phyloP scores from a whole-genome alignment of 441 rosid species.

The Breynia disticha region DNA sequence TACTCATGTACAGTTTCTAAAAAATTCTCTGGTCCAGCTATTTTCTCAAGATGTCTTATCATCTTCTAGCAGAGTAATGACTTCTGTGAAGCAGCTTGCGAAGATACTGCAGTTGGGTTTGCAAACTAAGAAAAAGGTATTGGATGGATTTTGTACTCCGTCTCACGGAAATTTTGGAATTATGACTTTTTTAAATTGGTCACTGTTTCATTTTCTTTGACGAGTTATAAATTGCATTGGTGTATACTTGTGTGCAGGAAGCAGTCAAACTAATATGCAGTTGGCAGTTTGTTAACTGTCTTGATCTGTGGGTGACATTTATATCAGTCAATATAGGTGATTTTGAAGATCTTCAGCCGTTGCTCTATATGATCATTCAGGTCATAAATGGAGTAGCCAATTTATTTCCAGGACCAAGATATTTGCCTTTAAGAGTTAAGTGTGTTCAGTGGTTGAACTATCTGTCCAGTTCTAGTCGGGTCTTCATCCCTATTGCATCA shows the following conservation, averaged over 20 bases:
- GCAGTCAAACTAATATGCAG: slow-evolving; percentile 52
- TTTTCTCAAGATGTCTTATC: slow-evolving; percentile 74
- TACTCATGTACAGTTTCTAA: slow-evolving; percentile 40
- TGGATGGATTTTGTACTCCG: not conserved
- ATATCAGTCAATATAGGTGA: slow-evolving; percentile 43
- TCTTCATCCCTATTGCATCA: slow-evolving; percentile 69
- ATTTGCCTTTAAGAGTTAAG: slow-evolving; percentile 71
- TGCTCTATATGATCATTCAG: slow-evolving; percentile 52
- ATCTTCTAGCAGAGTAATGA: slow-evolving; percentile 48
- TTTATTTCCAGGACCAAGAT: slow-evolving; percentile 82
- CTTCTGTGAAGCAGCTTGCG: slow-evolving; percentile 60
- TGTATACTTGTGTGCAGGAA: slow-evolving; percentile 17
- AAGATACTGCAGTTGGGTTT: slow-evolving; percentile 63
- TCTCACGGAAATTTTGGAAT: not conserved
- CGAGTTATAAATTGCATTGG: not conserved
- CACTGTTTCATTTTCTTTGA: not conserved
- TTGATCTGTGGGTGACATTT: slow-evolving; percentile 88
- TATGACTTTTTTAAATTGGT: slow-evolving; percentile 2
- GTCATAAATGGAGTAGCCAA: slow-evolving; percentile 71
- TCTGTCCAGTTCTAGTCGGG: slow-evolving; percentile 60
- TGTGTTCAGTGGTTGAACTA: slow-evolving; percentile 78
- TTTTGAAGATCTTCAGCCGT: slow-evolving; percentile 51
- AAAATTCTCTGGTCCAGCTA: slow-evolving; percentile 58
- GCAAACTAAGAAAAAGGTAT: slow-evolving; percentile 66
- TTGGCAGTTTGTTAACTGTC: slow-evolving; percentile 61